A percentile compares a stretch with the other conserved stretches of the same genome.
These are phyloP conservation scores for Acanthochlamys bracteata DNA, from an alignment of 106 monocot genomes.

Conservation along the genomic window DNA sequence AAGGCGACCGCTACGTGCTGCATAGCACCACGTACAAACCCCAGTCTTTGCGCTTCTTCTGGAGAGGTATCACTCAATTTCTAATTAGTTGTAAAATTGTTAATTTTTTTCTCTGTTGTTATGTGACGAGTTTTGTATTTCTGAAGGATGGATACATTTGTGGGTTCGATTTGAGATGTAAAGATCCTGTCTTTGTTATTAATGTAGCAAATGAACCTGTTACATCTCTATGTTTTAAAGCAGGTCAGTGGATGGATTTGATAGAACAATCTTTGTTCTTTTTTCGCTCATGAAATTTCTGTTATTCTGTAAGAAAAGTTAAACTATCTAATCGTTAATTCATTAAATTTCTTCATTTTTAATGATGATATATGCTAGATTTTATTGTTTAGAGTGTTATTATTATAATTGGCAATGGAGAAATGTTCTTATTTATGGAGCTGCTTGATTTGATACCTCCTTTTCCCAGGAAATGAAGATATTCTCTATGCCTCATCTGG, in stretches of 20 bases:
- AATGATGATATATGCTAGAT: no score
- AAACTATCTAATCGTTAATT: no score
- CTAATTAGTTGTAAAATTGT: no score
- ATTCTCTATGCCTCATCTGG: constrained; percentile 54
- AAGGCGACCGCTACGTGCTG: constrained; percentile 45
- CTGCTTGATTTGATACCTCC: no score
- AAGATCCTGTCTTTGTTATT: constrained; percentile 36
- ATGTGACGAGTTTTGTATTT: background rate
- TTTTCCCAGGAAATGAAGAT: constrained; percentile 86
- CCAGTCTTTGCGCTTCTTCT: constrained; percentile 52
- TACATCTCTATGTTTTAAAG: constrained; percentile 71
- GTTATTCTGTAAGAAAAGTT: no score
- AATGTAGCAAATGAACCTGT: constrained; percentile 35
- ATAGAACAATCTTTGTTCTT: no score
- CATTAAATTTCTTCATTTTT: no score
- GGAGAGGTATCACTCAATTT: constrained; percentile 36
- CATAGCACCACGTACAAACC: constrained; percentile 46
- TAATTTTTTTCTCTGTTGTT: background rate
- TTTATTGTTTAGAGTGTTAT: no score
- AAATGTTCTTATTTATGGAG: no score
- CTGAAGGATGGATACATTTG: constrained; percentile 65
- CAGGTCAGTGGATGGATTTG: constrained; percentile 25
- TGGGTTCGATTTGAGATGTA: constrained; percentile 64
- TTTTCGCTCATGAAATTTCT: no score
- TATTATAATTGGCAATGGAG: no score